Base-by-base conservation (phyloP, 2,329 filamentous ascomycete species). In the Clonostachys solani region DNA sequence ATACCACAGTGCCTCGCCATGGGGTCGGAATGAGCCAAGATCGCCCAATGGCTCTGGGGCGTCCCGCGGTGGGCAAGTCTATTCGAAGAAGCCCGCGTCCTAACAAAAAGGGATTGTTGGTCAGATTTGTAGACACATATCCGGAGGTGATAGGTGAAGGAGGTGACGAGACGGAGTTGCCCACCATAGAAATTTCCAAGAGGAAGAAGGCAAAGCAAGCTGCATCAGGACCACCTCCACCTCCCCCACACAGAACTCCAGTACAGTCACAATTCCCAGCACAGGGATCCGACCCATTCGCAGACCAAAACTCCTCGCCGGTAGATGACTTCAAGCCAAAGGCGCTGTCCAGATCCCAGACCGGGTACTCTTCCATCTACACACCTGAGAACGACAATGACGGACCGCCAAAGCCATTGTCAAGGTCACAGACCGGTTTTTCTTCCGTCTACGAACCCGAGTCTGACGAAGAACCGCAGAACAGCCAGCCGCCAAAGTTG, bases 91-190 rank as follows among this genome's bases (percentile, higher is more conserved):
- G 69, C 52, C 69, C 74, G 29, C 69, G 68, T 18, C 68, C 67
- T 19, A 72, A 68, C 44, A 81, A 78, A 60, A 88, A 89, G 64
- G 86, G 86, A 10, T 71, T 94, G 51, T 72, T 72, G 5, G 92
- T 96, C 35, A 81, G 76, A 47, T 96, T 96, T 58, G 79, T 78
- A 45, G 82, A 88, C 55, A 78, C 77, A 10, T 74, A 78, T 47
- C 91, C 92, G 7, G 86, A 90, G 42, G 68, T 96, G 51, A 96
- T 97, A 59, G 92, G 92, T 42, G 86, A 92, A 65, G 92, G 92
- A 49, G 92, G 92, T 34, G 92, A 96, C 59, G 91, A 96, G 64
- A 86, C 87, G 47, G 83, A 88, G 46, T 71, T 78, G 9, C 87
- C 88, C 2, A 80, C 84, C 2, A 72, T 82, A 17, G 87, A 94